Percentiles rank a stretch among this genome's conserved stretches.
Conservation (phyloP, 345 rosid species). For the Balakata baccata region DNA sequence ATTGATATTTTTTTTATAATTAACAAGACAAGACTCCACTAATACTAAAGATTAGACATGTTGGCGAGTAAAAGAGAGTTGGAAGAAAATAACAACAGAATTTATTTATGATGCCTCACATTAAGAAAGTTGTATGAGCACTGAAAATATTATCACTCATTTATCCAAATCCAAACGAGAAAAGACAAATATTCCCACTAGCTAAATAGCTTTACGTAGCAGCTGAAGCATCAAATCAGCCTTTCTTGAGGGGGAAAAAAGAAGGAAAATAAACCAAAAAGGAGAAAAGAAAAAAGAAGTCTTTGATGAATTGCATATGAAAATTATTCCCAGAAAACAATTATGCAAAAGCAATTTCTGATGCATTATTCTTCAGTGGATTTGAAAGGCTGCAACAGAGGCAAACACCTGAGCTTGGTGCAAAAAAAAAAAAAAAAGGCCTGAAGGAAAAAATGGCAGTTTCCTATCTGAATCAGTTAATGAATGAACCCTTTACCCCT, state of each 20-base stretch:
- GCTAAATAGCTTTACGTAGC: not conserved
- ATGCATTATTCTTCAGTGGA: not conserved
- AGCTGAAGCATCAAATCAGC: constrained; percentile 14
- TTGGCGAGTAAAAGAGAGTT: not conserved
- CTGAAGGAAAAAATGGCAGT: not conserved
- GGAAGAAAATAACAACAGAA: constrained; percentile 3
- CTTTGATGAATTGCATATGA: too few relatives aligned
- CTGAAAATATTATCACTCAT: not conserved
- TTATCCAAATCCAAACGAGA: not conserved
- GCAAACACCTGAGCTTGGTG: not conserved
- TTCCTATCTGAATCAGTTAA: too few relatives aligned
- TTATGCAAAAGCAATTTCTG: not conserved
- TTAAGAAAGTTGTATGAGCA: not conserved
- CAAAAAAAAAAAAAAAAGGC: not conserved
- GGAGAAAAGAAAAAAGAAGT: too few relatives aligned
- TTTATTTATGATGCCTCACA: not conserved
- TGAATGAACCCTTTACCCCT: too few relatives aligned
- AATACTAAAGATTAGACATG: not conserved
- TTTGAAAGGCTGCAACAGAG: not conserved
- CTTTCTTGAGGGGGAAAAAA: not conserved
- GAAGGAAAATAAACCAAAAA: too few relatives aligned
- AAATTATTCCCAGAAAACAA: not conserved
- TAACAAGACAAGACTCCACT: not conserved
- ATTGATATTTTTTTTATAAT: too few relatives aligned
- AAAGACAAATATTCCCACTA: not conserved